phyloP scores from a whole-genome alignment of 108 stramenopile species.

The Stephanodiscus minutulus region DNA sequence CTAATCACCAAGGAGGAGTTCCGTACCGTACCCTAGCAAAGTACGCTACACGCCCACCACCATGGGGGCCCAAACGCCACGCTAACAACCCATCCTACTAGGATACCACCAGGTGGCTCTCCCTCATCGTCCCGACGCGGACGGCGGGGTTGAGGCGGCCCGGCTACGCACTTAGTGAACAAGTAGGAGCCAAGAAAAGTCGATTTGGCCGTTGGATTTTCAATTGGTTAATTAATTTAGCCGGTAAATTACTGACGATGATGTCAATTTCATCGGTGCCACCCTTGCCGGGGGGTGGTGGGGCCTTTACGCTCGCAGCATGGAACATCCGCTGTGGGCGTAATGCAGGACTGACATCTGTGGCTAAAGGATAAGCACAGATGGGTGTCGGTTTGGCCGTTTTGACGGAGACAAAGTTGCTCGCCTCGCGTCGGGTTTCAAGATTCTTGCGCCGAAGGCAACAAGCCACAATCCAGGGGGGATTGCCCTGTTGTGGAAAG shows the following conservation, averaged over 20 bases:
- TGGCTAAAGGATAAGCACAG: no score
- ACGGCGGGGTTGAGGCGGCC: slow-evolving; percentile 1
- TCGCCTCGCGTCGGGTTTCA: no score
- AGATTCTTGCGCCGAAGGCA: no score
- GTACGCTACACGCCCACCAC: slow-evolving; percentile 1
- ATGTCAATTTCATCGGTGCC: no score
- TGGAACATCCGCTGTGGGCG: no score
- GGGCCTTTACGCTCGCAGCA: no score
- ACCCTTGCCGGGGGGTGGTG: no score
- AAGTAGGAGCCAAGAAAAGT: background rate
- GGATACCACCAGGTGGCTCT: slow-evolving; percentile 1
- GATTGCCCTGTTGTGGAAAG: no score
- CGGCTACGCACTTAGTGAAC: background rate
- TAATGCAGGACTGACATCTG: no score
- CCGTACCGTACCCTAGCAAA: background rate
- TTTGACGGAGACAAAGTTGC: no score
- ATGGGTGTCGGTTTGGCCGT: no score
- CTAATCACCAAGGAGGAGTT: background rate
- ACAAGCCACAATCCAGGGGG: no score
- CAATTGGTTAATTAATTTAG: slow-evolving; percentile 1
- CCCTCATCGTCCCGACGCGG: background rate
- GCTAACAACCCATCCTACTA: slow-evolving; percentile 1
- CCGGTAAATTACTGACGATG: background rate
- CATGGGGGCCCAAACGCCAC: slow-evolving; percentile 1
- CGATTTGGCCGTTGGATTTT: background rate